Base-by-base conservation (phyloP, 805 yeast species). In the Candida railenensis region DNA sequence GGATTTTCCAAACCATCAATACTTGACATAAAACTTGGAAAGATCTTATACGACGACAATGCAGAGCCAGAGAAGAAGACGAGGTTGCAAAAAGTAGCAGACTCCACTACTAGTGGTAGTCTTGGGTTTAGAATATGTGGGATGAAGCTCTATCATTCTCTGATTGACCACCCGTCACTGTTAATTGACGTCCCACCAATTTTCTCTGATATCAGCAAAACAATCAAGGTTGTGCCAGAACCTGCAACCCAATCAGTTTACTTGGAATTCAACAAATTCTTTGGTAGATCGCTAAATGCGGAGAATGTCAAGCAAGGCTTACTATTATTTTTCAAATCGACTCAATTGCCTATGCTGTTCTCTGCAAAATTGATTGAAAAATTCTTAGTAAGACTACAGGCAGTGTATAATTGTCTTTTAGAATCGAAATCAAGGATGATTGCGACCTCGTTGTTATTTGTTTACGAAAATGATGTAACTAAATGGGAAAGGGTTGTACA, bases 111-210 rank as follows among this genome's bases (percentile, higher is more conserved):
- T 0, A 85, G 94, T 39, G 96, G 97, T 0, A 69, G 83, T 3
- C 69, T 88, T 11, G 77, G 82, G 15, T 82, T 85, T 52, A 71
- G 99, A 49, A 80, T 92, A 2, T 91, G 98, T 56, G 99, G 99
- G 0, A 87, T 92, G 92, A 83, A 83, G 50, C 63, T 85, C 3
- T 73, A 62, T 52, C 48, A 54, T 22, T 50, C 22, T 3, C 21
- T 16, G 45, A 43, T 37, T 21, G 49, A 15, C 30, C 43, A 3
- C 37, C 38, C 22, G 42, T 46, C 32, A 22, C 43, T 2, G 46
- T 48, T 42, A 34, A 53, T 55, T 11, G 39, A 45, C 25, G 5
- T 28, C 15, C 52, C 59, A 1, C 16, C 45, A 2, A 25, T 53
- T 1, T 57, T 48, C 45, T 53, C 56, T 8, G 53, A 46, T 1